Evolutionary conservation across 441 rosid species (phyloP), one percentile per base, ranked within the genome.

Genomic region (Sinapis alba): DNA sequence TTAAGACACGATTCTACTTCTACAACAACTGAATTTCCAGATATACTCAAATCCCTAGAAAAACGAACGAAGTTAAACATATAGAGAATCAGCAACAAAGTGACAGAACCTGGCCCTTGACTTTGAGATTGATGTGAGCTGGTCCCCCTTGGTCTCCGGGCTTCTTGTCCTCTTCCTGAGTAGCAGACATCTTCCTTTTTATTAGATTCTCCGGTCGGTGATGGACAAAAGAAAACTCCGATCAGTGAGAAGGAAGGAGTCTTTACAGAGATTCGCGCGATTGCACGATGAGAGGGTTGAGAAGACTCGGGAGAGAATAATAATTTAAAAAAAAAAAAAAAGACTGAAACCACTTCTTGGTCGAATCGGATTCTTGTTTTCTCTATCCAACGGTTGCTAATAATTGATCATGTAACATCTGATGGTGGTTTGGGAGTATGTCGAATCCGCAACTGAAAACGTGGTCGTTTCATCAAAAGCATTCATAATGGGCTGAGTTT

Each of bases 61-160:
- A 66, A 28, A 62, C 7, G 43, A 3, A 27, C 34, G 19, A 65
- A 1, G 19, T 41, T 12, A 43, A 43, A 8, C n/a, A 3, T 38
- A 64, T 36, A 43, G 20, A 3, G 34, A 41, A 36, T 53, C 19
- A 51, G 71, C 69, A 24, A 12, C 9, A 21, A 1, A 23, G 67
- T 18, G 67, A 69, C 28, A 12, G 50, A 74, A 90, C 97, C 94
- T 90, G 97, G 38, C 98, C 93, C 82, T 93, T 91, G 74, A 93
- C 96, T 63, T 93, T 93, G 81, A 91, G 97, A 72, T 91, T 93
- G 79, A 91, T 91, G 82, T 91, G 98, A 64, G 85, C 91, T 15
- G 83, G 18, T 71, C 86, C 23, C 69, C 87, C 90, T 73, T 87
- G 92, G n/a, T 73, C 69, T 9, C 92, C 74, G 6, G 97, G 96